Base-by-base conservation (phyloP, 2,329 filamentous ascomycete genomes). In the Scopulariopsis brevicaulis region DNA sequence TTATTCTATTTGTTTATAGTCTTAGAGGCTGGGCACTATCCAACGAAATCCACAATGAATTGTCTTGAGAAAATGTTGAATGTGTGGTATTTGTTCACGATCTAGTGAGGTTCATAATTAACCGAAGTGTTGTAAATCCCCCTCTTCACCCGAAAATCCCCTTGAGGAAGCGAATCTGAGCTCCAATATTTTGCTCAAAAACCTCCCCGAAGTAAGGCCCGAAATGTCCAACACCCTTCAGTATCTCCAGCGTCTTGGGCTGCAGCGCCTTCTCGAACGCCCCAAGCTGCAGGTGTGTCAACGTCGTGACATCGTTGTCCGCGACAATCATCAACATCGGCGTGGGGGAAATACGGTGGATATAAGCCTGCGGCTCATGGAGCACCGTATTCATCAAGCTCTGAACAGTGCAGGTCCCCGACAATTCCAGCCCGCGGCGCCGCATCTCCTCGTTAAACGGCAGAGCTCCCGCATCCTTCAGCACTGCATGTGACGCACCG, bases 261-360 rank as follows among this genome's bases (percentile, higher is more conserved):
- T 56, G 58, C 14, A 43, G 37, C 22, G 61, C 61, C 32, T 56
- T 24, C 11, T 54, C 60, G 52, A 61, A 62, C 28, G 60, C 60
- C 35, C 54, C 59, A 28, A 62, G 35, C 40, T 62, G 59, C 14
- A 28, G 18, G 4, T 55, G 55, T n/a, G 56, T 52, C 4, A 56
- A 55, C 14, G 28, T 51, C 2, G 46, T 43, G 51, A 59, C 59
- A 24, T 50, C 22, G 14, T 60, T 59, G 20, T 56, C 58, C 15
- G 52, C 54, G 7, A 62, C 53, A 18, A 62, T 54, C 55, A 62
- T 61, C 6, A 62, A 24, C 7, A 62, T 43, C 14, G 61, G 61
- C 5, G 60, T 62, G 8, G 61, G 61, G 1, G 60, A 57, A 22
- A 62, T 59, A 12, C 60, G 60, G 20, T 62, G 61, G 15, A 62